A percentile compares a stretch with the other conserved stretches of the same genome.
phyloP scores from a whole-genome alignment of 352 stramenopile genomes.

The Pythium rhizo-oryzae region DNA sequence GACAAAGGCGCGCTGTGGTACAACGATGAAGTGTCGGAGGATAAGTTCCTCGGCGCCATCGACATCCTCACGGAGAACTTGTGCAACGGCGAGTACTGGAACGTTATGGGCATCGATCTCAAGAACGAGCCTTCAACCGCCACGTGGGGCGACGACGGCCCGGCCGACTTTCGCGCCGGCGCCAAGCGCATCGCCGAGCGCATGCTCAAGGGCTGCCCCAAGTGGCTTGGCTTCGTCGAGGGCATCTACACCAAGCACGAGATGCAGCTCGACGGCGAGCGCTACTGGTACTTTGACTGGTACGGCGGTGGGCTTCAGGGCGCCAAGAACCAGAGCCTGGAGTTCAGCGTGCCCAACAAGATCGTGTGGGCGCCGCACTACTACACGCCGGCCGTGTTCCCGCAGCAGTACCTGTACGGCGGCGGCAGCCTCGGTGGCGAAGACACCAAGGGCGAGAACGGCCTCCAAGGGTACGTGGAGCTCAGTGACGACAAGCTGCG shows the following conservation, averaged over 20 bases:
- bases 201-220: slow-evolving; percentile 68
- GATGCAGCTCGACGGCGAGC: slow-evolving; percentile 49
- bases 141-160: slow-evolving; percentile 51
- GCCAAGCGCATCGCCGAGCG: slow-evolving; percentile 55
- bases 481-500: slow-evolving; percentile 55
- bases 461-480: slow-evolving; percentile 55
- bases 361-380: slow-evolving; percentile 82
- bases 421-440: slow-evolving; percentile 41
- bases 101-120: slow-evolving; percentile 73
- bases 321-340: slow-evolving; percentile 31
- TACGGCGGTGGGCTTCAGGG: slow-evolving; percentile 60
- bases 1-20: slow-evolving; percentile 45
- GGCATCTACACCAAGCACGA: slow-evolving; percentile 48
- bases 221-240: slow-evolving; percentile 78
- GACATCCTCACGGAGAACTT: slow-evolving; percentile 45
- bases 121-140: slow-evolving; percentile 62
- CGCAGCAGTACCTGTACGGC: slow-evolving; percentile 64
- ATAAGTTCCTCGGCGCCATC: slow-evolving; percentile 36
- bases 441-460: slow-evolving; percentile 25
- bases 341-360: slow-evolving; percentile 60
- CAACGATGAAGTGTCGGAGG: slow-evolving; percentile 30
- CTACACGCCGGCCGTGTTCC: slow-evolving; percentile 67
- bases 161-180: slow-evolving; percentile 53
- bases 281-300: slow-evolving; percentile 69
- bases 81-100: slow-evolving; percentile 71